Percentiles rank a stretch among this genome's conserved stretches.
phyloP scores from a whole-genome alignment of 2,329 filamentous ascomycete genomes.

The Penicillium sp. region DNA sequence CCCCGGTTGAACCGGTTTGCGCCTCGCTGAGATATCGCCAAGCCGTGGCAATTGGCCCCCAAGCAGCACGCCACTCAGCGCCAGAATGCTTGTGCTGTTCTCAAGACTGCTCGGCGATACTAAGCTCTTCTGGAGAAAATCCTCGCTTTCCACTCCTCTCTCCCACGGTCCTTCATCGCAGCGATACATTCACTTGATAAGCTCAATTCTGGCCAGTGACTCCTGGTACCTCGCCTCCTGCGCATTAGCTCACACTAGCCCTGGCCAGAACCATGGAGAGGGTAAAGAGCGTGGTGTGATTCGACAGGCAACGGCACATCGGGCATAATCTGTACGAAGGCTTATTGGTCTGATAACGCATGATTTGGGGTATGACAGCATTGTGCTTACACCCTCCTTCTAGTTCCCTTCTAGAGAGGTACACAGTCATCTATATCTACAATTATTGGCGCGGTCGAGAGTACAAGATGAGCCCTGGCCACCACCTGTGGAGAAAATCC shows the following conservation, averaged over 20 bases:
- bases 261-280: not conserved
- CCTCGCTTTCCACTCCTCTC: no score
- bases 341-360: not conserved
- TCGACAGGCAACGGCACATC: not conserved
- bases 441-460: not conserved
- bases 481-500: conserved; percentile 1
- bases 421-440: not conserved
- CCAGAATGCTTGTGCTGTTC: not conserved
- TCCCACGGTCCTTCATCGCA: no score
- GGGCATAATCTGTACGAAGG: not conserved
- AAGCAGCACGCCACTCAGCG: not conserved
- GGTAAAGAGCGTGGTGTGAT: not conserved
- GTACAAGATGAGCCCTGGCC: not conserved
- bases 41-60: not conserved
- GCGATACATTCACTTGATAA: no score
- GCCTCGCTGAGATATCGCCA: conserved; percentile 1
- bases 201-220: no score
- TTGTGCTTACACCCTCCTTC: not conserved
- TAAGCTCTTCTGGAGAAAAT: no score
- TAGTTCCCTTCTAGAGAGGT: not conserved
- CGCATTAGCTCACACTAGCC: no score
- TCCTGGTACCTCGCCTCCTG: no score
- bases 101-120: no score
- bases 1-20: not conserved
- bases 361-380: conserved; percentile 1